These are phyloP conservation scores for Serendipita sp. DNA, from an alignment of 768 basidiomycete species.

Conservation along the genomic window DNA sequence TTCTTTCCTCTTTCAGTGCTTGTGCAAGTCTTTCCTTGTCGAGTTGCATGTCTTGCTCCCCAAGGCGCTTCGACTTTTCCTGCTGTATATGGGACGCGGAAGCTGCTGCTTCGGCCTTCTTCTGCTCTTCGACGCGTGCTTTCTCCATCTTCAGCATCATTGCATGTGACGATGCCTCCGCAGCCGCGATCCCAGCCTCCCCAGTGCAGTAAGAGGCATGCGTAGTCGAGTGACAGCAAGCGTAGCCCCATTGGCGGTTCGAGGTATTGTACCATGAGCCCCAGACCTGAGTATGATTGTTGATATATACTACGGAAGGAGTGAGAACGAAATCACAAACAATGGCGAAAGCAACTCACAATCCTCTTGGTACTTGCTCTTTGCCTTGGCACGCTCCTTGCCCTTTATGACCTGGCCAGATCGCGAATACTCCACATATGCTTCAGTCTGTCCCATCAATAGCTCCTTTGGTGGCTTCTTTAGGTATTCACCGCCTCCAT, in stretches of 20 bases:
- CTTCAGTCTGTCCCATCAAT: conserved; percentile 87
- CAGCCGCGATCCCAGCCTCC: conserved; percentile 61
- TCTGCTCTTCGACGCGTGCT: conserved; percentile 5
- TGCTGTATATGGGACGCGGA: conserved; percentile 22
- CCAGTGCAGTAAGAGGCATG: conserved; percentile 89
- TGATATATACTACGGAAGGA: conserved; percentile 47
- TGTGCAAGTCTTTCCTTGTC: conserved; percentile 51
- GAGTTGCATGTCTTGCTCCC: conserved; percentile 64
- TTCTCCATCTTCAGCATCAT: conserved; percentile 1
- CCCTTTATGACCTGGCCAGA: conserved; percentile 86
- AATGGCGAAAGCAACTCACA: conserved; percentile 32
- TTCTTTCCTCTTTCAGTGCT: conserved; percentile 65
- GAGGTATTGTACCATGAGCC: conserved; percentile 80
- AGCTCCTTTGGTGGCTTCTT: conserved; percentile 82
- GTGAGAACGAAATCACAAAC: conserved; percentile 8
- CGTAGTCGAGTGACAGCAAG: conserved; percentile 78
- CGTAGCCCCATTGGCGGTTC: conserved; percentile 74
- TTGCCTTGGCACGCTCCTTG: conserved; percentile 67
- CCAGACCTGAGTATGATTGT: conserved; percentile 95
- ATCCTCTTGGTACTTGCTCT: conserved; percentile 93
- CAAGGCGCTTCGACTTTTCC: conserved; percentile 61
- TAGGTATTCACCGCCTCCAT: conserved; percentile 88
- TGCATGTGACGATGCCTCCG: conserved; percentile 38
- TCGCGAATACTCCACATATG: conserved; percentile 93
- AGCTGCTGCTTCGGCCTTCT: conserved; percentile 13